phyloP scores from a whole-genome alignment of 345 rosid genomes.

The Streptanthus diversifolius region DNA sequence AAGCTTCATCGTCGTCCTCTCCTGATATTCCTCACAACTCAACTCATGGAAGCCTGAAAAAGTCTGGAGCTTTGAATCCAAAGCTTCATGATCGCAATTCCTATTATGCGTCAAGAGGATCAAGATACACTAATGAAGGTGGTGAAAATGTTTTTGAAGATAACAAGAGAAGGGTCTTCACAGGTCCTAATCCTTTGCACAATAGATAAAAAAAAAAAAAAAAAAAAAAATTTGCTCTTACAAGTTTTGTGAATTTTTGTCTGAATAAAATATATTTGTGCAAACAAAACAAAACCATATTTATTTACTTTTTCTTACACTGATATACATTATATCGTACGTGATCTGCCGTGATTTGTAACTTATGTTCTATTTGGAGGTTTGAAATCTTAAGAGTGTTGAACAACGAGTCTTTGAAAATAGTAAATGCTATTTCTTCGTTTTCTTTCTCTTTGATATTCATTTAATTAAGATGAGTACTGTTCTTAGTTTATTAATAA shows the following conservation, averaged over 20 bases:
- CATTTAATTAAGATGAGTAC: neutral
- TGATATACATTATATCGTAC: constrained; percentile 21
- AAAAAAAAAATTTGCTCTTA: too few relatives aligned
- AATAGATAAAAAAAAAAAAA: too few relatives aligned
- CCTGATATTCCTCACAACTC: constrained; percentile 19
- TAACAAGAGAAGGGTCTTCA: constrained; percentile 36
- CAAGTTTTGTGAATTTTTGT: constrained; percentile 29
- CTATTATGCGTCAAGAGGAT: constrained; percentile 13
- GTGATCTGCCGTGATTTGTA: constrained; percentile 21
- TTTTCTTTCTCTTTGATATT: neutral
- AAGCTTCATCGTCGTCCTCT: constrained; percentile 26
- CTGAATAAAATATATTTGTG: constrained; percentile 22
- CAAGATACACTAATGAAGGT: constrained; percentile 23
- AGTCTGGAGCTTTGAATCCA: neutral
- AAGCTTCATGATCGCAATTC: constrained; percentile 17
- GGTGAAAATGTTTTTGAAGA: constrained; percentile 23
- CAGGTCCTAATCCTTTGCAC: constrained; percentile 42
- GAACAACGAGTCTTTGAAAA: constrained; percentile 13
- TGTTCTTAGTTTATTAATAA: neutral
- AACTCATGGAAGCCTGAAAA: constrained; percentile 25
- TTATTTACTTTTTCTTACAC: neutral
- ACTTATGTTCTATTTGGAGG: neutral
- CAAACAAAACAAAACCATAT: constrained; percentile 9
- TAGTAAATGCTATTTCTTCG: neutral
- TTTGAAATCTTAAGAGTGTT: constrained; percentile 18